These are phyloP conservation scores for Solanum clarkiae DNA, from an alignment of 257 asterid genomes.

Conservation along the genomic window DNA sequence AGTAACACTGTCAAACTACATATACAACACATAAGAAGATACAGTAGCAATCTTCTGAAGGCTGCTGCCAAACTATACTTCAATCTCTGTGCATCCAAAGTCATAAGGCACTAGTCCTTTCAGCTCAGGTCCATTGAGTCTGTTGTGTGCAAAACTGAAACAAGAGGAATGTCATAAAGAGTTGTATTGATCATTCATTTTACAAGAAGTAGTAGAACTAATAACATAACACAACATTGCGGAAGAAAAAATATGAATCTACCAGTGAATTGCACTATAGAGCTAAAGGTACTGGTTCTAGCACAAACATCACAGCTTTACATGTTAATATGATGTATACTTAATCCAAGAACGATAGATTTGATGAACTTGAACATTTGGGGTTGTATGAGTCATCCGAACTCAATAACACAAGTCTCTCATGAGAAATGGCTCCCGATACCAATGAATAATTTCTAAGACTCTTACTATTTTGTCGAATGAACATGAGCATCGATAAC, in stretches of 20 bases:
- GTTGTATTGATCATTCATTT: background rate
- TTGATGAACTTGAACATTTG: background rate
- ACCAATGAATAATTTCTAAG: background rate
- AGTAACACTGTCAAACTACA: background rate
- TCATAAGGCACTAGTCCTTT: conserved; percentile 79
- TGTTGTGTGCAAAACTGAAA: conserved; percentile 61
- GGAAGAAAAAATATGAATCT: background rate
- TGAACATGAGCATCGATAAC: background rate
- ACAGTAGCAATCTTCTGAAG: background rate
- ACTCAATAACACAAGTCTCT: background rate
- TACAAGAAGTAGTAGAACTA: background rate
- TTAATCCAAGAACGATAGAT: background rate
- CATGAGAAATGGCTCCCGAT: no score
- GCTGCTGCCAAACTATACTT: background rate
- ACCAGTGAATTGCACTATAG: background rate
- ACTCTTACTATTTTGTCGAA: background rate
- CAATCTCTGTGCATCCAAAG: conserved; percentile 53
- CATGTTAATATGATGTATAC: background rate
- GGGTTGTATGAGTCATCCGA: background rate
- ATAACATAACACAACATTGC: background rate
- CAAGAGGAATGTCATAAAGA: background rate
- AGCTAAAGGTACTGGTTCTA: no score
- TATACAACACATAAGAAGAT: background rate
- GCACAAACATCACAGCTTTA: background rate
- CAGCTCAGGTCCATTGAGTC: conserved; percentile 75